Percentiles rank a stretch among this genome's conserved stretches.
Evolutionary conservation across 257 asterid species (phyloP).

Genomic region (Salvia miltiorrhiza): DNA sequence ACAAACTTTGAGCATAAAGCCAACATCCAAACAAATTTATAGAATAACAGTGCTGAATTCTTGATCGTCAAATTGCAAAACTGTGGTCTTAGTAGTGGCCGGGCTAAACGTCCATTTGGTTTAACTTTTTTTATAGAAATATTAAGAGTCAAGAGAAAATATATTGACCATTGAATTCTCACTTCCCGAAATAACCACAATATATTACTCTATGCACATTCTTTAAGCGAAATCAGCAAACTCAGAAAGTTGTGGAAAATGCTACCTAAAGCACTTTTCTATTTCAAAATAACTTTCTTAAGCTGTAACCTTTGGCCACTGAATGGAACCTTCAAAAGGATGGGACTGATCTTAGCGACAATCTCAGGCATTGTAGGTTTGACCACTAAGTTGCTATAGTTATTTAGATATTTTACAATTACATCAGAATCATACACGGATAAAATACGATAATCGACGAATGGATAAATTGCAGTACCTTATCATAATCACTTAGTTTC

Average conservation of each 20-base stretch:
- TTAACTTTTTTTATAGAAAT: background rate
- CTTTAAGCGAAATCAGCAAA: background rate
- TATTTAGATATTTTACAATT: background rate
- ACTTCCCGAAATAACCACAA: background rate
- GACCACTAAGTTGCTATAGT: background rate
- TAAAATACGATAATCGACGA: background rate
- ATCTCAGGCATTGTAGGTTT: background rate
- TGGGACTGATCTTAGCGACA: background rate
- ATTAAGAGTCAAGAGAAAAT: background rate
- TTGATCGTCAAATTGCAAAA: background rate
- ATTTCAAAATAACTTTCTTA: too few relatives aligned
- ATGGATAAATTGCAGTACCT: background rate
- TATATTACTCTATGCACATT: background rate
- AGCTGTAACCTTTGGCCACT: background rate
- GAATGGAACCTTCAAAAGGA: too few relatives aligned
- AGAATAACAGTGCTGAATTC: background rate
- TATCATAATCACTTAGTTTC: background rate
- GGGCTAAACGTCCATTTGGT: conserved; percentile 7
- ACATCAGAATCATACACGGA: background rate
- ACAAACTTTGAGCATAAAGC: background rate
- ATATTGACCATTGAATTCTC: background rate
- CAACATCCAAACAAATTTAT: background rate
- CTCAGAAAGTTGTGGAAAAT: background rate
- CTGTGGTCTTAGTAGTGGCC: background rate
- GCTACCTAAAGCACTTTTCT: background rate